A percentile compares a stretch with the other conserved stretches of the same genome.
phyloP scores from a whole-genome alignment of 306 rosid genomes.

The Chamaecrista fasciculata region DNA sequence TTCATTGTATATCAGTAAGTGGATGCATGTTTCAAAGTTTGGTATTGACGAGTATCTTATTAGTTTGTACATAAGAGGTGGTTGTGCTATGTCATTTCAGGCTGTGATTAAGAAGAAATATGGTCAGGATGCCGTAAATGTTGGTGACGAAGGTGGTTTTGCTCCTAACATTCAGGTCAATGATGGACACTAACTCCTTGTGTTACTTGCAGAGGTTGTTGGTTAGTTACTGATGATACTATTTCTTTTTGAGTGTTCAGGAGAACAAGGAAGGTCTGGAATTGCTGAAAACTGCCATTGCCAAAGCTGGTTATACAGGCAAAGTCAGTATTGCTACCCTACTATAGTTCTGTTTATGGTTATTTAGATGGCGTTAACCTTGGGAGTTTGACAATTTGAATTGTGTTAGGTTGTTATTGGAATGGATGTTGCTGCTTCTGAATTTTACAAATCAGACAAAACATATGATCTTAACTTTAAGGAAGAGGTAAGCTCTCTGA shows the following conservation, averaged over 20 bases:
- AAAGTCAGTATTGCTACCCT: too few relatives aligned
- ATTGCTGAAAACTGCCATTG: slow-evolving; percentile 89
- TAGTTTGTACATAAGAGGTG: too few relatives aligned
- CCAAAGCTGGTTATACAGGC: slow-evolving; percentile 95
- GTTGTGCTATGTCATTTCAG: slow-evolving; percentile 36
- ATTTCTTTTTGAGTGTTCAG: slow-evolving; percentile 38
- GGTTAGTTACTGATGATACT: too few relatives aligned
- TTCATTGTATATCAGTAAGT: too few relatives aligned
- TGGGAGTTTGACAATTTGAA: slow-evolving; percentile 29
- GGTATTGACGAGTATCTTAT: too few relatives aligned
- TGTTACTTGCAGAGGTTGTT: too few relatives aligned
- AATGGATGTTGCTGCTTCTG: slow-evolving; percentile 99
- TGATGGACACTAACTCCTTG: too few relatives aligned
- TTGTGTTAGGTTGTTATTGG: slow-evolving; percentile 80
- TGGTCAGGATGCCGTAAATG: slow-evolving; percentile 97
- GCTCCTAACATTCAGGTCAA: slow-evolving; percentile 99
- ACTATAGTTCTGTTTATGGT: too few relatives aligned
- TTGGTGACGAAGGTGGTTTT: slow-evolving; percentile 99
- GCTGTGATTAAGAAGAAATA: slow-evolving; percentile 94
- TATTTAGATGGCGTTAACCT: too few relatives aligned
- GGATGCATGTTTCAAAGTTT: too few relatives aligned
- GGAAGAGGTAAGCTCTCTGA: slow-evolving; percentile 94
- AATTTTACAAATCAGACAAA: slow-evolving; percentile 65
- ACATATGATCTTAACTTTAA: slow-evolving; percentile 92
- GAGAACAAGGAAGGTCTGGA: slow-evolving; percentile 99